Conservation (phyloP, 1,284 basidiomycete genomes). For the Heterobasidion parviporum region DNA sequence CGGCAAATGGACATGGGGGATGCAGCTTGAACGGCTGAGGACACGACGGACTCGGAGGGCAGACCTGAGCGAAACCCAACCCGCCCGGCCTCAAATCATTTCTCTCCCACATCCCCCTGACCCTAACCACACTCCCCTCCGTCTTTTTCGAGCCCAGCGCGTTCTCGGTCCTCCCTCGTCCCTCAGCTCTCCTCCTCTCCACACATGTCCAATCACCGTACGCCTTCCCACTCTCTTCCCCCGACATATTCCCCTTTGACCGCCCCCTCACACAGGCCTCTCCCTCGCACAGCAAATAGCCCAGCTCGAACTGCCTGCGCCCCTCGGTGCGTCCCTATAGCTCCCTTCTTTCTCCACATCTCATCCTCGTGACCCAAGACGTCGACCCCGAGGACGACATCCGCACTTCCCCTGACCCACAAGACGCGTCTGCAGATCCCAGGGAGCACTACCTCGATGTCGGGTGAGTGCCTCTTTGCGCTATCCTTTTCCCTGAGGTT, state of each 20-base stretch:
- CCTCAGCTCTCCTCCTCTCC: neutral
- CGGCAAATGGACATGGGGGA: conserved; percentile 6
- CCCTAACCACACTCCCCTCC: neutral
- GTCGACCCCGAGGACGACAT: conserved; percentile 70
- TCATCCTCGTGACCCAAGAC: conserved; percentile 36
- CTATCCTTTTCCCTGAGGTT: conserved; percentile 7
- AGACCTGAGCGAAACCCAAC: neutral
- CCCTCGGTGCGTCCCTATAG: conserved; percentile 41
- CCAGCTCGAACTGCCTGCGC: conserved; percentile 63
- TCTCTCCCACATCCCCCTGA: neutral
- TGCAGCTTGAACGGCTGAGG: neutral
- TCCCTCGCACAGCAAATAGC: conserved; percentile 80
- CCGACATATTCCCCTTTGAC: conserved; percentile 12
- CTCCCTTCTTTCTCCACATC: conserved; percentile 9
- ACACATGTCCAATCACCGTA: conserved; percentile 13
- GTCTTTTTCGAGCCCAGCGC: neutral
- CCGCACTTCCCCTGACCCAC: conserved; percentile 14
- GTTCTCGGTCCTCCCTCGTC: neutral
- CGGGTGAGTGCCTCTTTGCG: conserved; percentile 41
- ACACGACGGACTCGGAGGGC: neutral
- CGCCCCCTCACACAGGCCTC: conserved; percentile 30
- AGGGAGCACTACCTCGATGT: conserved; percentile 80
- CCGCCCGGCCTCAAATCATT: neutral
- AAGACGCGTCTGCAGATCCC: conserved; percentile 22
- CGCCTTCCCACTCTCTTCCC: conserved; percentile 6